Conservation (phyloP, 129 eudicot genomes). For the Flaveria ramosissima region DNA sequence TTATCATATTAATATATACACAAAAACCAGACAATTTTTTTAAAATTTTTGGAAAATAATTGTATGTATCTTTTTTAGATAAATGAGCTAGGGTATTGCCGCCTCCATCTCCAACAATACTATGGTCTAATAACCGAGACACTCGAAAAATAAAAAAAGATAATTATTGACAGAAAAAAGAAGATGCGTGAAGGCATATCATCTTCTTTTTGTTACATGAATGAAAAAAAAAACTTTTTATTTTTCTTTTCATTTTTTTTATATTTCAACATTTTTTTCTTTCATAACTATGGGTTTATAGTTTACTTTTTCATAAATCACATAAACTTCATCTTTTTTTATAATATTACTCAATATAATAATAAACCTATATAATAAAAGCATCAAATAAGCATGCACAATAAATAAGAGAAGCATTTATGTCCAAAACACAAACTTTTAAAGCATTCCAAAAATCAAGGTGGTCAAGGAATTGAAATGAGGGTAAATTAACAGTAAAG, state of each 20-base stretch:
- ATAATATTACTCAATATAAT: neutral
- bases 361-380: neutral
- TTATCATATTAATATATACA: neutral
- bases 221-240: no score
- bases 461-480: constrained; percentile 42
- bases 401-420: constrained; percentile 41
- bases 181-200: no score
- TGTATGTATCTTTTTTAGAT: neutral
- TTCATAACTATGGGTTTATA: neutral
- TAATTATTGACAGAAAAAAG: no score
- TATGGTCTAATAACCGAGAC: no score
- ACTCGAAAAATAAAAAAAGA: no score
- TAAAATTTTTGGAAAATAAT: no score
- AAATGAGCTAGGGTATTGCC: neutral
- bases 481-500: constrained; percentile 48
- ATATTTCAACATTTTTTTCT: no score
- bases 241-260: no score
- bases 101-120: no score
- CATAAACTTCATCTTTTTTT: neutral
- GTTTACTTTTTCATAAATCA: neutral
- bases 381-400: constrained; percentile 8
- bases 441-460: constrained; percentile 47
- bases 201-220: no score
- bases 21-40: neutral
- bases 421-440: constrained; percentile 46